Percentiles rank a stretch among this genome's conserved stretches.
Evolutionary conservation across 768 basidiomycete genomes (phyloP).

Genomic region (Melanogaster broomeanus): DNA sequence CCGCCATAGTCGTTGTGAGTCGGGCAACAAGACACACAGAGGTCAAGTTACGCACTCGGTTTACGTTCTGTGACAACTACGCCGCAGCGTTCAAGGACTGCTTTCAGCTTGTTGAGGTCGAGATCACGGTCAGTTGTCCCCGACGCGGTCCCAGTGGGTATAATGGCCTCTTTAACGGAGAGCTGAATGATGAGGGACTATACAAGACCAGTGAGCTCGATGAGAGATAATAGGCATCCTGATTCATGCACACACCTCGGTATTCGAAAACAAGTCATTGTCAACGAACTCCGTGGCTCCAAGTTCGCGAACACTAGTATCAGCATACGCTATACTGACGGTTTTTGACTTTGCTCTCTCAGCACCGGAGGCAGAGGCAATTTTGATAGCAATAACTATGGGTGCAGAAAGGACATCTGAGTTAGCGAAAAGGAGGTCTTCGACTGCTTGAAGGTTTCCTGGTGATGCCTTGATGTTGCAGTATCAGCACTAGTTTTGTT

Average conservation of each 20-base stretch:
- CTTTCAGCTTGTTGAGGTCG: slow-evolving; percentile 84
- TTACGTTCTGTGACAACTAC: slow-evolving; percentile 91
- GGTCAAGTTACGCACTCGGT: slow-evolving; percentile 54
- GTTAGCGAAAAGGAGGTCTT: slow-evolving; percentile 83
- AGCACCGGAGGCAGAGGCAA: slow-evolving; percentile 54
- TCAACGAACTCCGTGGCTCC: slow-evolving; percentile 93
- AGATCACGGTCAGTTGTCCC: slow-evolving; percentile 81
- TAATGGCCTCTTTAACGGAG: slow-evolving; percentile 93
- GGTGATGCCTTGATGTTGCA: slow-evolving; percentile 63
- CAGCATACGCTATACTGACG: slow-evolving; percentile 89
- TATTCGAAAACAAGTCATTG: slow-evolving; percentile 94
- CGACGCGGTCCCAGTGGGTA: slow-evolving; percentile 71
- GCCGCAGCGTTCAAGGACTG: slow-evolving; percentile 86
- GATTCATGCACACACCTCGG: slow-evolving; percentile 61
- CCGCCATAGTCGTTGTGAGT: background rate
- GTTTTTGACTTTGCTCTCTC: slow-evolving; percentile 65
- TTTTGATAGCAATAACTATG: slow-evolving; percentile 86
- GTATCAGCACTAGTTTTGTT: slow-evolving; percentile 2
- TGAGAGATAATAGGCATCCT: background rate
- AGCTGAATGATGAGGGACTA: slow-evolving; percentile 95
- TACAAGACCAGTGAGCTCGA: background rate
- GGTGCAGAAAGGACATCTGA: slow-evolving; percentile 82
- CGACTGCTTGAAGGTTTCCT: slow-evolving; percentile 69
- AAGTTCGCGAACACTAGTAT: slow-evolving; percentile 81
- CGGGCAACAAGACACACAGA: background rate